Percentiles rank a stretch among this genome's conserved stretches.
phyloP scores from a whole-genome alignment of 441 rosid genomes.

The California macrophylla region DNA sequence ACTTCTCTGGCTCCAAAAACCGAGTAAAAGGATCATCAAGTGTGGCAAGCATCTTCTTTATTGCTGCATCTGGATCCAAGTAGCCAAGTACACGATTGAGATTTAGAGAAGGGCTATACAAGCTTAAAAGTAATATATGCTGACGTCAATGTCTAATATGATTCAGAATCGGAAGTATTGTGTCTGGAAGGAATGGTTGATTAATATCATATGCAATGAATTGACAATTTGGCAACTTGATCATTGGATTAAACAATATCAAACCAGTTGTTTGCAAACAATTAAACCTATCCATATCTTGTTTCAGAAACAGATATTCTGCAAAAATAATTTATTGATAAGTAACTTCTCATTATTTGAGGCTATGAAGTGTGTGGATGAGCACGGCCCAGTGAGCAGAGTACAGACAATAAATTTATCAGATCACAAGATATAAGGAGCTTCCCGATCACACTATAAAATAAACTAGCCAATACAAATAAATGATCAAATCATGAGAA shows the following conservation, averaged over 20 bases:
- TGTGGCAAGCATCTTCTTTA: conserved; percentile 82
- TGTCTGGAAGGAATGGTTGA: not conserved
- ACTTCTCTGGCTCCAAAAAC: conserved; percentile 84
- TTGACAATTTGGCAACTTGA: not conserved
- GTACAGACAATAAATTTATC: not conserved
- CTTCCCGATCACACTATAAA: too few species aligned
- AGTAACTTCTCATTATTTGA: not conserved
- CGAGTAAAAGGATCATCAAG: conserved; percentile 88
- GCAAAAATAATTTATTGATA: not conserved
- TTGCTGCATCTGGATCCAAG: conserved; percentile 57
- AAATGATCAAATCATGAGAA: too few species aligned
- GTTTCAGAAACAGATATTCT: not conserved
- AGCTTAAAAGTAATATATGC: not conserved
- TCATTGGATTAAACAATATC: too few species aligned
- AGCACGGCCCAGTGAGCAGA: not conserved
- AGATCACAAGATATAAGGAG: not conserved
- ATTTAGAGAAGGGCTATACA: not conserved
- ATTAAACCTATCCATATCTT: not conserved
- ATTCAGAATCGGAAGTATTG: not conserved
- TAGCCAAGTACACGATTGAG: conserved; percentile 17
- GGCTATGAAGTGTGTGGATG: not conserved
- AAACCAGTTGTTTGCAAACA: not conserved
- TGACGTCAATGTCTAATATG: not conserved
- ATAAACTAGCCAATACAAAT: too few species aligned
- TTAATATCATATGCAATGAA: not conserved